Base-by-base conservation (phyloP, 768 basidiomycete genomes). In the Termitomyces heimii region DNA sequence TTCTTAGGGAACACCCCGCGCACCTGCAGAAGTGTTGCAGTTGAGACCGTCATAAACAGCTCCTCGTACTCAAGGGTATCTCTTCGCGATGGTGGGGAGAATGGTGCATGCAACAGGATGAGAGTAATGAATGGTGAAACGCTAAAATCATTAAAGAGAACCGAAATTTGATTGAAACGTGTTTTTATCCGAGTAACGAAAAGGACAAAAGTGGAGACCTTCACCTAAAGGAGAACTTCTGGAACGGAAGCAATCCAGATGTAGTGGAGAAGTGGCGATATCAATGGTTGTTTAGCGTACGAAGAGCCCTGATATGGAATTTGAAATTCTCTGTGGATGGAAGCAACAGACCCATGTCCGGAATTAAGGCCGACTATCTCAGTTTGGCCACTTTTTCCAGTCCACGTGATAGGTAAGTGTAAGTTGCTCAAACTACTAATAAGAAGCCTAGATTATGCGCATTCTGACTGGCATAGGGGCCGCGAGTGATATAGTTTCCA, bases 111-210 rank as follows among this genome's bases (percentile, higher is more conserved):
- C 44, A 46, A 40, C 5, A 14, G 37, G 26, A 57, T 37, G 44
- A 31, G 42, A 31, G 12, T 13, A 20, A 51, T 18, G 31, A 24
- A 35, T 10, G 32, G 18, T 32, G 10, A 32, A 29, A 34, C 20
- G 48, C 49, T 28, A 52, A 18, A 40, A 40, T 53, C 18, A 5
- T 53, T 46, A 12, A 39, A 29, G 44, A 53, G 56, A 53, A 24
- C 35, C 56, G 56, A 53, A 34, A n/a, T 53, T 29, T 24, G 37
- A 57, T 57, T 14, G 8, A 18, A 57, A 45, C 56, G 51, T 57
- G 56, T 26, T 22, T 45, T 16, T n/a, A 18, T 28, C 56, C 56
- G 56, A 53, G 56, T 57, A 57, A 57, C 45, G 42, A 57, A 57
- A 46, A 2, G 28, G 18, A 42, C 24, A 32, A 53, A 52, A 47